These are phyloP conservation scores for Eucalyptus marginata DNA, from an alignment of 345 rosid genomes.

Conservation along the genomic window DNA sequence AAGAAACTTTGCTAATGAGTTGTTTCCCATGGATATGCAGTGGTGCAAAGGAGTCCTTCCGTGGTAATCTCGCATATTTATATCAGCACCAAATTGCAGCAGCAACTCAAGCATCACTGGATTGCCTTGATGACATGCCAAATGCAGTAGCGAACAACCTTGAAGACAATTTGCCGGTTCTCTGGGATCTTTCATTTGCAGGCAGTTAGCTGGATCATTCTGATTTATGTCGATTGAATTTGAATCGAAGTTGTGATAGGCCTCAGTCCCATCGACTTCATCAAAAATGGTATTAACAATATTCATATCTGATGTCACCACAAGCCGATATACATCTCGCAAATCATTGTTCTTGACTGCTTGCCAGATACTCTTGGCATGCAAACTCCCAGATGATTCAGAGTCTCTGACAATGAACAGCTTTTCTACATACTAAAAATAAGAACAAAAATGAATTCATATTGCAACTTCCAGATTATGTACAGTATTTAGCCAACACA, in stretches of 20 bases:
- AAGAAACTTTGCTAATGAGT: conserved; percentile 57
- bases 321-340: conserved; percentile 55
- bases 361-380: conserved; percentile 43
- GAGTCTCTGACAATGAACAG: conserved; percentile 30
- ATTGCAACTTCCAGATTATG: not conserved
- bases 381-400: conserved; percentile 3
- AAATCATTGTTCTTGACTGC: conserved; percentile 54
- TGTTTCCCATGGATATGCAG: conserved; percentile 48
- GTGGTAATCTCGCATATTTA: conserved; percentile 55
- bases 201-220: conserved; percentile 46
- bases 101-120: conserved; percentile 61
- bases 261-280: conserved; percentile 21
- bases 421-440: conserved; percentile 65
- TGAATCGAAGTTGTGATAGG: conserved; percentile 14
- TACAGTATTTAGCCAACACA: not conserved
- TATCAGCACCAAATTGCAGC: conserved; percentile 71
- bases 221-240: conserved; percentile 13
- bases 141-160: conserved; percentile 73
- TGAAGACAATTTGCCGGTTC: conserved; percentile 59
- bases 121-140: conserved; percentile 57
- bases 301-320: conserved; percentile 35
- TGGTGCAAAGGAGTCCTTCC: conserved; percentile 84
- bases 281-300: conserved; percentile 48
- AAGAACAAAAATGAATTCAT: not conserved
- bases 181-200: conserved; percentile 39